Conservation (phyloP, 176 grass and related monocot species). For the Aegilops bicornis region DNA sequence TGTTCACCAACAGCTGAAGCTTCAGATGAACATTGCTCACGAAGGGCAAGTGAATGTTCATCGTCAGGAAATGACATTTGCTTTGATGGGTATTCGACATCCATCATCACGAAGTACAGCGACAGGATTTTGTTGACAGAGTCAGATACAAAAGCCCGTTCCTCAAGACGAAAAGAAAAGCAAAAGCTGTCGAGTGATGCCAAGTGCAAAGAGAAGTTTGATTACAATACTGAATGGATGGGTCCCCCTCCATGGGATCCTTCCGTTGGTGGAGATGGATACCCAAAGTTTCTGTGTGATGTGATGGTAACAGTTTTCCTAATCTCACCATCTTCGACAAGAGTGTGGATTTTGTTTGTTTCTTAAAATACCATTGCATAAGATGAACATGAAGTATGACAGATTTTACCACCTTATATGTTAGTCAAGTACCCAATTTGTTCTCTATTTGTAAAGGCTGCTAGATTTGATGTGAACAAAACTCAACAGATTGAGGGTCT, state of each 20-base stretch:
- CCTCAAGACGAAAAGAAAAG: slow-evolving; percentile 66
- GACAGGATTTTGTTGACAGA: slow-evolving; percentile 72
- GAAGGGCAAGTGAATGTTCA: slow-evolving; percentile 10
- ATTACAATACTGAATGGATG: slow-evolving; percentile 66
- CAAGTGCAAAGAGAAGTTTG: slow-evolving; percentile 51
- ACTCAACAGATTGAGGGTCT: slow-evolving; percentile 85
- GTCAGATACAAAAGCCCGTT: slow-evolving; percentile 55
- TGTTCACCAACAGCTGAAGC: background rate
- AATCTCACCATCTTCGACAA: background rate
- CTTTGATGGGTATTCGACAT: slow-evolving; percentile 33
- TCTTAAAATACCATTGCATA: background rate
- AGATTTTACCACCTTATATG: background rate
- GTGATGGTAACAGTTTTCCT: slow-evolving; percentile 73
- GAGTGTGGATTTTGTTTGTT: background rate
- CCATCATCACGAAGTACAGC: slow-evolving; percentile 42
- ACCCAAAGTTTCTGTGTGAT: slow-evolving; percentile 89
- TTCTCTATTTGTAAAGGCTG: slow-evolving; percentile 14
- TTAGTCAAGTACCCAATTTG: background rate
- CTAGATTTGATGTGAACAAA: slow-evolving; percentile 5
- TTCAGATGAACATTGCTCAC: slow-evolving; percentile 20
- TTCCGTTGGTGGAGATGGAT: slow-evolving; percentile 76
- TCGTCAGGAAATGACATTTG: slow-evolving; percentile 24
- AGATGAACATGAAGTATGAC: background rate
- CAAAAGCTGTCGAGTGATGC: slow-evolving; percentile 25
- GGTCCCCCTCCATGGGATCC: slow-evolving; percentile 79